Conservation (phyloP, 495 filamentous ascomycete species). For the Annulohypoxylon maeteangense region DNA sequence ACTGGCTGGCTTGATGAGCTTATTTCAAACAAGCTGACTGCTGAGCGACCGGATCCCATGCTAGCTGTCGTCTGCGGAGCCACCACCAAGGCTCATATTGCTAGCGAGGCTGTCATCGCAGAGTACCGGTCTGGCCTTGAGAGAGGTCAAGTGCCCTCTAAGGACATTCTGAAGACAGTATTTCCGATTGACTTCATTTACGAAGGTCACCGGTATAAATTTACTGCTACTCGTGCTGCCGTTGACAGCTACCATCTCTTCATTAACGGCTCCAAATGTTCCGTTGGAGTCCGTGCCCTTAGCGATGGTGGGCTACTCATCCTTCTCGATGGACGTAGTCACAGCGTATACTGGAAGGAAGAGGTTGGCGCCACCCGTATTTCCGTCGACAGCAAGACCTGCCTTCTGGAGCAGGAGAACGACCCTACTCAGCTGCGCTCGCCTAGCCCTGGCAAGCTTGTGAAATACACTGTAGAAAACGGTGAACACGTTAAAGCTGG, state of each 20-base stretch:
- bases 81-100: constrained; percentile 92
- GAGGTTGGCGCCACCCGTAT: constrained; percentile 94
- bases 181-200: constrained; percentile 99
- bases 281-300: constrained; percentile 90
- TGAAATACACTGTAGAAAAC: constrained; percentile 98
- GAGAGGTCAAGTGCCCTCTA: constrained; percentile 95
- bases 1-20: constrained; percentile 99
- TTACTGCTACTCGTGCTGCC: constrained; percentile 94
- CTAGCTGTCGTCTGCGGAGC: constrained; percentile 93
- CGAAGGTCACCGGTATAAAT: constrained; percentile 95
- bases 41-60: constrained; percentile 92
- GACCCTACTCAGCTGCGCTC: constrained; percentile 97
- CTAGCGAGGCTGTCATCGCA: constrained; percentile 84
- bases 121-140: constrained; percentile 92
- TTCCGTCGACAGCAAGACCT: constrained; percentile 97
- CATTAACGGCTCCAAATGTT: constrained; percentile 98
- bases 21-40: constrained; percentile 96
- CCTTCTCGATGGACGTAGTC: constrained; percentile 86
- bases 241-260: constrained; percentile 96
- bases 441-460: constrained; percentile 95
- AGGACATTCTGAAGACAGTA: constrained; percentile 96
- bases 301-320: constrained; percentile 95
- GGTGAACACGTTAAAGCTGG: constrained; percentile 94
- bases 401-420: constrained; percentile 97
- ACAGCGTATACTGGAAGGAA: constrained; percentile 99